Conservation (phyloP, 2,329 filamentous ascomycete species). For the Cladophialophora bantiana region DNA sequence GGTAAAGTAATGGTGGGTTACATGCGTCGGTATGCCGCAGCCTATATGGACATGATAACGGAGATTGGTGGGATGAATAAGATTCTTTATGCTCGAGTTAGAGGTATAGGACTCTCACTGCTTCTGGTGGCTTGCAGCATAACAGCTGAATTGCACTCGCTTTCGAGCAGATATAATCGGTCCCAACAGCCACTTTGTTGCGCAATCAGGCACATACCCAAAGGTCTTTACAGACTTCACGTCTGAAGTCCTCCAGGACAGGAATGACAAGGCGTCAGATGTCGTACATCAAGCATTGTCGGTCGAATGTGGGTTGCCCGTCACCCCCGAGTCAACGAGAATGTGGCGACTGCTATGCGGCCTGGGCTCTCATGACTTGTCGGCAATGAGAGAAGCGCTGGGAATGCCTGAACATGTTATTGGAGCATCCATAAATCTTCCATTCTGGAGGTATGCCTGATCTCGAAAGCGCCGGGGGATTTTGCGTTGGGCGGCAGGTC, state of each 20-base stretch:
- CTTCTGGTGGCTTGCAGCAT: neutral
- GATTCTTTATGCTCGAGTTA: conserved; percentile 61
- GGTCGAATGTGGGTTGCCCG: conserved; percentile 45
- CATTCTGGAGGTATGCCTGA: conserved; percentile 44
- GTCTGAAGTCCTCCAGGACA: conserved; percentile 40
- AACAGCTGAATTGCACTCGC: neutral
- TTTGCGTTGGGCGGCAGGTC: neutral
- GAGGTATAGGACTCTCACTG: conserved; percentile 20
- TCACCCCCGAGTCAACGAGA: conserved; percentile 41
- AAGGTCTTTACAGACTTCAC: conserved; percentile 48
- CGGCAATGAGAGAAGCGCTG: conserved; percentile 60
- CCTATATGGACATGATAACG: conserved; percentile 61
- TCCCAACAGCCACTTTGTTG: conserved; percentile 53
- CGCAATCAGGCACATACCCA: conserved; percentile 46
- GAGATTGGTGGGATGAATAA: conserved; percentile 61
- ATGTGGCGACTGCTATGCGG: conserved; percentile 52
- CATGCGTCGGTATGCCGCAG: conserved; percentile 66
- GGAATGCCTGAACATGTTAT: conserved; percentile 56
- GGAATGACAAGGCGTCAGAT: conserved; percentile 38
- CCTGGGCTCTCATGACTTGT: conserved; percentile 62
- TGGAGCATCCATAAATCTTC: conserved; percentile 49
- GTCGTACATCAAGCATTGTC: conserved; percentile 44
- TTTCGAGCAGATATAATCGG: conserved; percentile 59
- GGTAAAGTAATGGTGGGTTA: conserved; percentile 65
- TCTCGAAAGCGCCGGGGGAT: neutral